These are phyloP conservation scores for Phytophthora fragariaefolia DNA, from an alignment of 352 stramenopile genomes.

Conservation along the genomic window DNA sequence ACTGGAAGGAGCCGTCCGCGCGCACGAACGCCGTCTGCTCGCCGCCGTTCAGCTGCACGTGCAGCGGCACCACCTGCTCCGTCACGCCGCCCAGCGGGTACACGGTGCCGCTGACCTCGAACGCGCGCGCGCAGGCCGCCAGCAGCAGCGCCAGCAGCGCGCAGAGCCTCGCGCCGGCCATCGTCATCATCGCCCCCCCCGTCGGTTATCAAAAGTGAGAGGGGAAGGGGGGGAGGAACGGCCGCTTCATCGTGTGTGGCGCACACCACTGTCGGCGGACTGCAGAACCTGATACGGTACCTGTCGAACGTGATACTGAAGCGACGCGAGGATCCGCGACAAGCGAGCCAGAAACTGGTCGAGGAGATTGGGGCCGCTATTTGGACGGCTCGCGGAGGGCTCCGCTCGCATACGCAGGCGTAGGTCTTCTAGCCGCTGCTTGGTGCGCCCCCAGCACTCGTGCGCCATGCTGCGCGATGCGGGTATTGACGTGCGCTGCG, in stretches of 20 bases:
- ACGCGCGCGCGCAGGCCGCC: constrained; percentile 40
- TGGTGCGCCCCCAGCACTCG: background rate
- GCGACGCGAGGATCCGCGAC: background rate
- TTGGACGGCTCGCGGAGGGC: background rate
- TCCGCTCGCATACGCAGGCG: background rate
- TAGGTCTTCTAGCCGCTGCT: background rate
- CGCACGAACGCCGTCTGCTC: constrained; percentile 75
- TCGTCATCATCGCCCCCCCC: constrained; percentile 11
- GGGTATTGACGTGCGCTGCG: background rate
- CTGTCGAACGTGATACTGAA: background rate
- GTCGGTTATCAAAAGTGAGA: too few relatives aligned
- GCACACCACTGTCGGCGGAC: background rate
- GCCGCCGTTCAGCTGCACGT: constrained; percentile 76
- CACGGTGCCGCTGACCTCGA: constrained; percentile 65
- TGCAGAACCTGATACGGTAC: background rate
- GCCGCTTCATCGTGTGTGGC: background rate
- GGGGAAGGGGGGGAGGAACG: constrained; percentile 11
- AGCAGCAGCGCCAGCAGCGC: constrained; percentile 48
- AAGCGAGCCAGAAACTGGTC: background rate
- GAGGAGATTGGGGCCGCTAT: background rate
- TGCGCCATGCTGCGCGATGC: background rate
- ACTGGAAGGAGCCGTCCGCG: constrained; percentile 71
- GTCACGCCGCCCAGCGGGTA: constrained; percentile 51
- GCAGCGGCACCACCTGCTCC: constrained; percentile 67
- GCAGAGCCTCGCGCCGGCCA: constrained; percentile 36